Evolutionary conservation across 2,329 filamentous ascomycete species (phyloP).

Genomic region (Trichoderma aggressivum): DNA sequence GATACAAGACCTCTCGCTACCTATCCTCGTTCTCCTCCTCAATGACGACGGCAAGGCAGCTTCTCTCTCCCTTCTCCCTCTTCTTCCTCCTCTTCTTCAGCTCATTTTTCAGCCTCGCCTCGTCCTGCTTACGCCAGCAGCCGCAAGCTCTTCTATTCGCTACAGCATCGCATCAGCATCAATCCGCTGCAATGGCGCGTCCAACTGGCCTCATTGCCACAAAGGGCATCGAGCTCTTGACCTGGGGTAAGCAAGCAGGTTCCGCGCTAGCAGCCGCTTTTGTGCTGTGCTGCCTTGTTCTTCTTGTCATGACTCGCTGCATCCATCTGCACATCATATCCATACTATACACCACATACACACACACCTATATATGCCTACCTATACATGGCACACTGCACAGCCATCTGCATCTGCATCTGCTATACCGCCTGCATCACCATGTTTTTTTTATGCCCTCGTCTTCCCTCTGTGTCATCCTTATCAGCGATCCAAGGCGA

Average conservation of each 20-base stretch:
- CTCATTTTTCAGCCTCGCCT: not conserved
- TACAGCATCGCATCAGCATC: not conserved
- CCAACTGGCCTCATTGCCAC: conserved; percentile 56
- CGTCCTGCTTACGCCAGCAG: not conserved
- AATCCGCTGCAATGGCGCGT: conserved; percentile 26
- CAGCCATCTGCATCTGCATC: not conserved
- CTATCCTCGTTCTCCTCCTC: not conserved
- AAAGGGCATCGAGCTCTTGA: conserved; percentile 63
- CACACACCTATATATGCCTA: too few species aligned
- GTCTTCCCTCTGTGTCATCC: not conserved
- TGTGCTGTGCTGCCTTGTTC: not conserved
- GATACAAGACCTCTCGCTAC: not conserved
- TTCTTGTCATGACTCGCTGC: not conserved
- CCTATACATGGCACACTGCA: not conserved
- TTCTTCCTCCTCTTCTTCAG: not conserved
- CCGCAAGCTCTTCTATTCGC: not conserved
- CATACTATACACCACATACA: not conserved
- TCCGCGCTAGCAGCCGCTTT: not conserved
- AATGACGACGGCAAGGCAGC: not conserved
- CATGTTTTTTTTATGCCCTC: not conserved
- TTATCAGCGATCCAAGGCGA: not conserved
- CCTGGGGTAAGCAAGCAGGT: conserved; percentile 38
- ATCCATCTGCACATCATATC: not conserved
- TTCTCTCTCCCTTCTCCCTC: not conserved
- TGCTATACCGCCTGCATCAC: not conserved